A percentile compares a stretch with the other conserved stretches of the same genome.
Conservation (phyloP, 106 monocot genomes). For the Dioscorea alata region DNA sequence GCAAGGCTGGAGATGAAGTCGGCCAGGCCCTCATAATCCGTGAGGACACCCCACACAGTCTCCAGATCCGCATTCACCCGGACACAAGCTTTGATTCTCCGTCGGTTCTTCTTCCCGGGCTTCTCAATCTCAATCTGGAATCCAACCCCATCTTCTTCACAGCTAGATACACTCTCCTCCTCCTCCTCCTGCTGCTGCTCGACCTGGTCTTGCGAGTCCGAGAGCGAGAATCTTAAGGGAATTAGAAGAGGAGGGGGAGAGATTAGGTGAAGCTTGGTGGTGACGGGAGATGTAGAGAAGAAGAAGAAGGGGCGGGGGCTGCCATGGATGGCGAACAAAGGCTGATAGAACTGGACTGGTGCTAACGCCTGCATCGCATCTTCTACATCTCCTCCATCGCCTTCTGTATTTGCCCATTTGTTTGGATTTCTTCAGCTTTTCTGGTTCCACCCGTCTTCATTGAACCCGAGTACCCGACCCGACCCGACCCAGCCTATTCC, state of each 20-base stretch:
- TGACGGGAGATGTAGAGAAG: not conserved
- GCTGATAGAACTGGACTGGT: not conserved
- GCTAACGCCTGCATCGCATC: no score
- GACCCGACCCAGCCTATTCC: no score
- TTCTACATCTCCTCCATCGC: not conserved
- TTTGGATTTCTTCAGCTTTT: not conserved
- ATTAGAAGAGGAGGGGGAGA: not conserved
- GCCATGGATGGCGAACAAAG: not conserved
- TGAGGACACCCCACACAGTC: constrained; percentile 72
- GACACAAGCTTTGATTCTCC: constrained; percentile 44
- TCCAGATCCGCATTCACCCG: constrained; percentile 55
- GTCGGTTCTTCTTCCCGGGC: constrained; percentile 41
- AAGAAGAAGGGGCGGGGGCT: not conserved
- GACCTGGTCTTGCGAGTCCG: not conserved
- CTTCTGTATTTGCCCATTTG: not conserved
- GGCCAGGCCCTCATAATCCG: constrained; percentile 86
- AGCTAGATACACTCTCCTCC: not conserved
- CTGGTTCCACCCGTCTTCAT: not conserved
- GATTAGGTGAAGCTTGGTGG: not conserved
- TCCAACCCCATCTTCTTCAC: constrained; percentile 13
- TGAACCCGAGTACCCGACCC: no score
- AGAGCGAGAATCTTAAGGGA: not conserved
- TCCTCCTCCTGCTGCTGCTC: constrained; percentile 2
- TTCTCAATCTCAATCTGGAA: constrained; percentile 59
- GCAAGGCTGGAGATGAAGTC: constrained; percentile 70